phyloP scores from a whole-genome alignment of 1,139 yeast species.

The Hansenula anomala region DNA sequence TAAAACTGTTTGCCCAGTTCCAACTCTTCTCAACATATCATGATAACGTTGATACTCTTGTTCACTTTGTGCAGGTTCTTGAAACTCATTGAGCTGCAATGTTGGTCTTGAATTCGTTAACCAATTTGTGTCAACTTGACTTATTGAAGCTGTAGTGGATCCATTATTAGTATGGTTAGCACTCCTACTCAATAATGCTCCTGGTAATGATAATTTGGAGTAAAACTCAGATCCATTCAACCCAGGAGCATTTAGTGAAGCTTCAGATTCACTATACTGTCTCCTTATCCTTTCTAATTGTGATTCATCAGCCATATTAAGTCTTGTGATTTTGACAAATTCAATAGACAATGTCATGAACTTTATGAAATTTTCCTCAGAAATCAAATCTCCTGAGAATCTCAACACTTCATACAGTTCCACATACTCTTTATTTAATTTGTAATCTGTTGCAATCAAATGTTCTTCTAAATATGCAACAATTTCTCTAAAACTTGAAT shows the following conservation, averaged over 20 bases:
- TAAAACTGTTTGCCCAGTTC: background rate
- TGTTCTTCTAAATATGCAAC: slow-evolving; percentile 23
- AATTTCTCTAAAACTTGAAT: slow-evolving; percentile 44
- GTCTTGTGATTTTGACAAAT: slow-evolving; percentile 18
- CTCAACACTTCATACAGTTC: slow-evolving; percentile 64
- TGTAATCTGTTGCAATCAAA: slow-evolving; percentile 17
- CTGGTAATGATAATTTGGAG: slow-evolving; percentile 6
- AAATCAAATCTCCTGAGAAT: slow-evolving; percentile 60
- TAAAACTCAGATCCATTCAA: slow-evolving; percentile 7
- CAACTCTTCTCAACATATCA: background rate
- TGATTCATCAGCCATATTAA: slow-evolving; percentile 3
- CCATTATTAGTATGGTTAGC: too few relatives aligned
- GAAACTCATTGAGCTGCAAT: too few relatives aligned
- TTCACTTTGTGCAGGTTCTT: background rate
- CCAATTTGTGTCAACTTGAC: too few relatives aligned
- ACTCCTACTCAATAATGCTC: background rate
- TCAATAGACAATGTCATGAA: slow-evolving; percentile 46
- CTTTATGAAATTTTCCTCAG: slow-evolving; percentile 53
- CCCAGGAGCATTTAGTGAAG: slow-evolving; percentile 9
- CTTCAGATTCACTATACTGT: slow-evolving; percentile 8
- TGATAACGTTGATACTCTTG: background rate
- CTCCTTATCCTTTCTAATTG: background rate
- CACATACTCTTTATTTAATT: slow-evolving; percentile 36
- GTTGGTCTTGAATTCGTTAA: too few relatives aligned
- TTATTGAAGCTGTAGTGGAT: too few relatives aligned